A percentile compares a stretch with the other conserved stretches of the same genome.
These are phyloP conservation scores for Dryas octopetala DNA, from an alignment of 306 rosid genomes.

Conservation along the genomic window DNA sequence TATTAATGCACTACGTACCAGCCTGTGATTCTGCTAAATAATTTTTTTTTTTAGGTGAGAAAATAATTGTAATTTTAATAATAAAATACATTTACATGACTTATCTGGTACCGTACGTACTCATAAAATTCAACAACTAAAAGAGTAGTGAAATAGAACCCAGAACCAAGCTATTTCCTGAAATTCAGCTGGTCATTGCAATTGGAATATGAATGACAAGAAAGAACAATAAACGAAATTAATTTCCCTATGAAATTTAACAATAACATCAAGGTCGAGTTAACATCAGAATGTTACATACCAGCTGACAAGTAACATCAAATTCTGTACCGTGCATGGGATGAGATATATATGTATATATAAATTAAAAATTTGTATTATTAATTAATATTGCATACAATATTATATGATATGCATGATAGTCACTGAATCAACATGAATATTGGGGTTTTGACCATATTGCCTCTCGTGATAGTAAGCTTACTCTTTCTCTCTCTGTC, in stretches of 20 bases:
- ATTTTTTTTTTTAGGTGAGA: background rate
- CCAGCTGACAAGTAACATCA: constrained; percentile 3
- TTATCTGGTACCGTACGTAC: too few species aligned
- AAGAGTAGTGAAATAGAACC: background rate
- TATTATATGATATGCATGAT: background rate
- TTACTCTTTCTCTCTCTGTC: constrained; percentile 12
- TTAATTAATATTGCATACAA: too few species aligned
- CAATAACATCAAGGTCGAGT: too few species aligned
- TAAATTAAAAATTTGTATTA: too few species aligned
- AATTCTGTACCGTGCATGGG: background rate
- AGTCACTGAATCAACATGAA: constrained; percentile 21
- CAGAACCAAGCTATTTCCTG: background rate
- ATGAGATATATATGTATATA: background rate
- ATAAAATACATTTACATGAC: too few species aligned
- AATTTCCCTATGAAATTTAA: too few species aligned
- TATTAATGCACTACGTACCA: background rate
- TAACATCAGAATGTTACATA: too few species aligned
- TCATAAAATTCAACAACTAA: background rate
- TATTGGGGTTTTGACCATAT: constrained; percentile 27
- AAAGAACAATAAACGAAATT: too few species aligned
- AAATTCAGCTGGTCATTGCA: too few species aligned
- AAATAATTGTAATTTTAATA: too few species aligned
- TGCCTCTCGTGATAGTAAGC: constrained; percentile 5
- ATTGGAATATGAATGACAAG: too few species aligned
- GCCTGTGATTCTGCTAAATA: background rate